A percentile compares a stretch with the other conserved stretches of the same genome.
Conservation (phyloP, 2,329 filamentous ascomycete species). For the Diaporthe sp. region DNA sequence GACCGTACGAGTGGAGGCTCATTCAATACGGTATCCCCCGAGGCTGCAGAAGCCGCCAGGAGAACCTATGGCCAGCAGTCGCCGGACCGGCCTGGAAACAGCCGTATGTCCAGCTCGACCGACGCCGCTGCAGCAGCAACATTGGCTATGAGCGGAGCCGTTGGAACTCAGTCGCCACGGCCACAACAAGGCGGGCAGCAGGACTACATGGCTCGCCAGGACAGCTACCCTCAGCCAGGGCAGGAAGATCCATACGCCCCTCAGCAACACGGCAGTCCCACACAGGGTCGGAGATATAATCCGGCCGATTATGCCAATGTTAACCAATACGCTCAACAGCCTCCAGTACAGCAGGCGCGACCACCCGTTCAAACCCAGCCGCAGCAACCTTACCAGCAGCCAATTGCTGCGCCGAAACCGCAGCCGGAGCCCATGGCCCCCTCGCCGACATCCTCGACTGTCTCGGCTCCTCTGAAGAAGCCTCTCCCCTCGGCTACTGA, state of each 20-base stretch:
- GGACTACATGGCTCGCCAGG: slow-evolving; percentile 51
- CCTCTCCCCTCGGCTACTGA: slow-evolving; percentile 79
- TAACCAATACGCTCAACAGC: slow-evolving; percentile 56
- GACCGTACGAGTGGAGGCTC: slow-evolving; percentile 40
- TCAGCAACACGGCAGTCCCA: slow-evolving; percentile 54
- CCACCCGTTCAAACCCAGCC: slow-evolving; percentile 52
- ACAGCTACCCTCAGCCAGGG: slow-evolving; percentile 49
- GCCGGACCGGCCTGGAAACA: slow-evolving; percentile 63
- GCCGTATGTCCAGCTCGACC: slow-evolving; percentile 65
- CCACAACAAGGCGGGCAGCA: slow-evolving; percentile 50
- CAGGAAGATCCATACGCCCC: slow-evolving; percentile 57
- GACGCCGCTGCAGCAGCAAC: slow-evolving; percentile 69
- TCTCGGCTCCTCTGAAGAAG: slow-evolving; percentile 63
- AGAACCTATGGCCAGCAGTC: slow-evolving; percentile 71
- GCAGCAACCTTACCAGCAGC: slow-evolving; percentile 52
- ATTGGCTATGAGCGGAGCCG: slow-evolving; percentile 69
- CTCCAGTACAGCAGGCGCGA: slow-evolving; percentile 54
- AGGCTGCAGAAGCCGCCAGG: slow-evolving; percentile 76
- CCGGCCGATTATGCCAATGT: slow-evolving; percentile 81
- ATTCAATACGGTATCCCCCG: slow-evolving; percentile 56
- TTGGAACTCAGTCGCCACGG: slow-evolving; percentile 53
- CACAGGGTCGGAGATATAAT: slow-evolving; percentile 78
- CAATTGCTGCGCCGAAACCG: slow-evolving; percentile 54
- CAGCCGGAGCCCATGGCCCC: slow-evolving; percentile 53
- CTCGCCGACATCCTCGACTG: slow-evolving; percentile 51